Evolutionary conservation across 2,329 filamentous ascomycete species (phyloP).

Genomic region (Diplodia seriata): DNA sequence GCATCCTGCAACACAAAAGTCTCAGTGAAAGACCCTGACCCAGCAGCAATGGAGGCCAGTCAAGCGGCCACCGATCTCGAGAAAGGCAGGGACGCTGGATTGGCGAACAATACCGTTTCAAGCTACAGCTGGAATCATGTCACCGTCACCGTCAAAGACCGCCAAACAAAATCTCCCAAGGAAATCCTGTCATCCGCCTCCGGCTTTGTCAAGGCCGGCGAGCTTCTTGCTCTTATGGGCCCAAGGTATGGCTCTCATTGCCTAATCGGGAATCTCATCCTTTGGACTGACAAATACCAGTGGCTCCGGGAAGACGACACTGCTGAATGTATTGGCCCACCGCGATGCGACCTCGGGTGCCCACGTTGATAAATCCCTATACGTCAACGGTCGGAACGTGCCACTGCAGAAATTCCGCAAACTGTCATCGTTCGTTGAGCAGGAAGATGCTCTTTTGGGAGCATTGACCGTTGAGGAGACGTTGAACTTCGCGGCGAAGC

Average conservation of each 20-base stretch:
- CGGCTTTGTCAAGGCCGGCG: constrained; percentile 71
- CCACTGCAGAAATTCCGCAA: constrained; percentile 65
- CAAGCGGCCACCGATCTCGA: constrained; percentile 48
- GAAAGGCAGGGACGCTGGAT: constrained; percentile 57
- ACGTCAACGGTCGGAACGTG: constrained; percentile 68
- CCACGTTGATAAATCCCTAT: constrained; percentile 60
- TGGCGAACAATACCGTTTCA: constrained; percentile 69
- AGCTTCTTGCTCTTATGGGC: constrained; percentile 82
- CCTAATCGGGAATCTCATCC: neutral
- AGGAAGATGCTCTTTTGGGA: constrained; percentile 84
- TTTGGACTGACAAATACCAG: constrained; percentile 37
- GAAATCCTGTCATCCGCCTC: constrained; percentile 68
- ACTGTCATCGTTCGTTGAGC: constrained; percentile 81
- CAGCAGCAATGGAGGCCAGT: neutral
- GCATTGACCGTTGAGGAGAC: constrained; percentile 82
- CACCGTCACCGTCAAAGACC: constrained; percentile 75
- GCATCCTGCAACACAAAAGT: neutral
- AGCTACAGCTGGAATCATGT: constrained; percentile 71
- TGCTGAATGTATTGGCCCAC: constrained; percentile 79
- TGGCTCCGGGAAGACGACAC: constrained; percentile 78
- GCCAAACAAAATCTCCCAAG: constrained; percentile 67
- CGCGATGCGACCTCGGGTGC: constrained; percentile 62
- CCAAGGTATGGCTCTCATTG: constrained; percentile 60
- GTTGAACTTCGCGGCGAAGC: constrained; percentile 75
- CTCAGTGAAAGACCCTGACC: neutral